Evolutionary conservation across 768 basidiomycete genomes (phyloP).

Genomic region (Trametes gibbosa): DNA sequence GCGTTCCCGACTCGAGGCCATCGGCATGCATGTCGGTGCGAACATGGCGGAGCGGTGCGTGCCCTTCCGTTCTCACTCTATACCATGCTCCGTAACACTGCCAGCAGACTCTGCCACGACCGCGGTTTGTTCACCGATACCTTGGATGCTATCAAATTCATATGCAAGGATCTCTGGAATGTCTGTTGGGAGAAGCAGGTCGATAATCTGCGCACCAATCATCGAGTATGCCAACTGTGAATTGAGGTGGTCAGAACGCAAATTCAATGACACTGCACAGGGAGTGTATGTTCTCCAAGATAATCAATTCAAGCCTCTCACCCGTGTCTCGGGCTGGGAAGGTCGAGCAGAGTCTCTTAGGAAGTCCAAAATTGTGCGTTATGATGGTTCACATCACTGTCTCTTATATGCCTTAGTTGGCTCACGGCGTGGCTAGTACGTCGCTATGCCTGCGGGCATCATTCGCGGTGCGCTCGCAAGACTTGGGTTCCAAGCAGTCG

Average conservation of each 20-base stretch:
- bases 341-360: slow-evolving; percentile 71
- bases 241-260: not conserved
- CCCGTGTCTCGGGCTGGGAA: slow-evolving; percentile 77
- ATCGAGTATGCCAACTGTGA: slow-evolving; percentile 55
- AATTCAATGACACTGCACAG: slow-evolving; percentile 35
- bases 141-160: slow-evolving; percentile 89
- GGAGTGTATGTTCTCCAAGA: slow-evolving; percentile 94
- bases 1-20: slow-evolving; percentile 67
- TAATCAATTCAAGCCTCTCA: slow-evolving; percentile 82
- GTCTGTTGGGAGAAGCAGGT: slow-evolving; percentile 94
- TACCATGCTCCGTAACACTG: not conserved
- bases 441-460: slow-evolving; percentile 78
- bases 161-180: slow-evolving; percentile 95
- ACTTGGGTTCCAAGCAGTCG: slow-evolving; percentile 72
- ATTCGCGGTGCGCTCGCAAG: slow-evolving; percentile 80
- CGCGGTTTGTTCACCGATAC: slow-evolving; percentile 76
- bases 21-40: slow-evolving; percentile 84
- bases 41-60: slow-evolving; percentile 83
- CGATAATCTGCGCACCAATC: slow-evolving; percentile 93
- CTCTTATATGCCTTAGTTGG: not conserved
- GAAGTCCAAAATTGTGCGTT: slow-evolving; percentile 64
- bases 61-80: not conserved
- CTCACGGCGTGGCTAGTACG: slow-evolving; percentile 49
- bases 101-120: slow-evolving; percentile 68
- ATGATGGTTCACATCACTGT: not conserved